Evolutionary conservation across 2,329 filamentous ascomycete species (phyloP).

Genomic region (Neofusicoccum parvum): DNA sequence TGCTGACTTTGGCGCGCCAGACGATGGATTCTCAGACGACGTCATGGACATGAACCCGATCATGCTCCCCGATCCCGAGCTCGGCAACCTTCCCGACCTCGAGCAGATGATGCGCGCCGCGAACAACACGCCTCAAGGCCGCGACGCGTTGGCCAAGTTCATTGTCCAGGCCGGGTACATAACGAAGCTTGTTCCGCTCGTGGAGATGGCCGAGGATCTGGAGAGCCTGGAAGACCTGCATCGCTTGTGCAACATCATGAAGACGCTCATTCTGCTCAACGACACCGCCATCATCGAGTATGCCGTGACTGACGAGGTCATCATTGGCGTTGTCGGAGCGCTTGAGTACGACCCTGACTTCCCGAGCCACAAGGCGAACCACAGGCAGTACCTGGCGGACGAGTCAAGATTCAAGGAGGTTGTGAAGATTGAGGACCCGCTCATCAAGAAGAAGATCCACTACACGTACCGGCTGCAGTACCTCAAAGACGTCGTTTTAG

Average conservation of each 20-base stretch:
- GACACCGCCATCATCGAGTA: slow-evolving; percentile 94
- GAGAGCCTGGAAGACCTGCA: slow-evolving; percentile 87
- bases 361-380: slow-evolving; percentile 94
- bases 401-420: slow-evolving; percentile 94
- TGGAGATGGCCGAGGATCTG: slow-evolving; percentile 86
- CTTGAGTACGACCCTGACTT: slow-evolving; percentile 98
- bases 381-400: slow-evolving; percentile 88
- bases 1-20: slow-evolving; percentile 44
- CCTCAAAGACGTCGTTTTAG: slow-evolving; percentile 96
- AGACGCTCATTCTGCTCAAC: slow-evolving; percentile 90
- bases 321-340: slow-evolving; percentile 90
- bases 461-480: slow-evolving; percentile 96
- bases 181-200: slow-evolving; percentile 78
- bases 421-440: slow-evolving; percentile 81
- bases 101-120: slow-evolving; percentile 81
- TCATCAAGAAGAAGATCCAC: slow-evolving; percentile 87
- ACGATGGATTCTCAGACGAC: slow-evolving; percentile 89
- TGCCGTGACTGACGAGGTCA: slow-evolving; percentile 84
- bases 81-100: slow-evolving; percentile 82
- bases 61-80: slow-evolving; percentile 73
- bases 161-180: slow-evolving; percentile 87
- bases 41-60: slow-evolving; percentile 65
- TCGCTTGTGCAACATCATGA: slow-evolving; percentile 96
- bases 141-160: slow-evolving; percentile 85
- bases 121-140: slow-evolving; percentile 71